Evolutionary conservation across 371 early-diverging fungal genomes (phyloP), one percentile per base, ranked within the genome.

Genomic region (Mortierella sp.): DNA sequence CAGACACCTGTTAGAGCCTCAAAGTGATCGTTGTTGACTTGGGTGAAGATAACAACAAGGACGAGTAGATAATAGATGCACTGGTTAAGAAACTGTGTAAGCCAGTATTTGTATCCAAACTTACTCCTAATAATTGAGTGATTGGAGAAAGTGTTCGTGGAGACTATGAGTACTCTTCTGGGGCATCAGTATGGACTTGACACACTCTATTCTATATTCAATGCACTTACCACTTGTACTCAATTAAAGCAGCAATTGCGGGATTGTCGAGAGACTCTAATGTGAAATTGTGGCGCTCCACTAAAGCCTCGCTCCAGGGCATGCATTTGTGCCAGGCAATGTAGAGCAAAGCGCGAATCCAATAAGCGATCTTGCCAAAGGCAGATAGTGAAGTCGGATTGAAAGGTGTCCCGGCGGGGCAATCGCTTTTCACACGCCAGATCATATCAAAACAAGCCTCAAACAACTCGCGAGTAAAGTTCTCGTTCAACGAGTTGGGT

Each of bases 141-240:
- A 64, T 60, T 35, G 20, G 26, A 22, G 5, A 14, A 8, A 4
- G 14, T 22, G 6, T 57, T n/a, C n/a, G n/a, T n/a, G n/a, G n/a
- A n/a, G n/a, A n/a, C 14, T 26, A 20, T 45, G 4, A 58, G 51
- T n/a, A 24, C 16, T 0, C 20, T n/a, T n/a, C n/a, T n/a, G n/a
- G n/a, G n/a, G n/a, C n/a, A n/a, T n/a, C n/a, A n/a, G n/a, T n/a
- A n/a, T n/a, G n/a, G n/a, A n/a, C n/a, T n/a, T n/a, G n/a, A n/a
- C n/a, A n/a, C n/a, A n/a, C 12, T 57, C 6, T 57, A 4, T 57
- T 12, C 30, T 26, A 57, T 57, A 5, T 8, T 18, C 14, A 28
- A 39, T 14, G 26, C 49, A 32, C 40, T 47, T 66, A 75, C 76
- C 76, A 75, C 45, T 75, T 70, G n/a, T 75, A 75, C 11, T 55